These are phyloP conservation scores for Bruguiera hainesii DNA, from an alignment of 441 rosid genomes.

Conservation along the genomic window DNA sequence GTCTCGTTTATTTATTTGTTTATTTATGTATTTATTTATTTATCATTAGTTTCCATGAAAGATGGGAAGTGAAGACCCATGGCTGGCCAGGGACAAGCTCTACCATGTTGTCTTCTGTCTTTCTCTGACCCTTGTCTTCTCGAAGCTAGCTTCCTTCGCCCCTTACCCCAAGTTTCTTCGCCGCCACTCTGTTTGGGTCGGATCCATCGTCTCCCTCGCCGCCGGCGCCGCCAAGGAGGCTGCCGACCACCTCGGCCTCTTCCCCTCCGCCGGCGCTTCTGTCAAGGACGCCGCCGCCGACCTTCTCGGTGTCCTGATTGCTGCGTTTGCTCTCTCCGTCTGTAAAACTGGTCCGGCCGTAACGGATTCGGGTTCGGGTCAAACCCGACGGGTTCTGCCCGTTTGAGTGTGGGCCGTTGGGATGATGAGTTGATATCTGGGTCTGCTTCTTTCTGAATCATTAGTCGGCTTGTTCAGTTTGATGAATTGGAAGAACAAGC, in stretches of 20 bases:
- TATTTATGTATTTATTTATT: too few species aligned
- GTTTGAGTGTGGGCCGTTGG: conserved; percentile 29
- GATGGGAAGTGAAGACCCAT: conserved; percentile 44
- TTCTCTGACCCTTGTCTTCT: conserved; percentile 63
- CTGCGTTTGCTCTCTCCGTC: conserved; percentile 38
- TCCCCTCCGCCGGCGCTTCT: conserved; percentile 89
- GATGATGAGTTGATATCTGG: not conserved
- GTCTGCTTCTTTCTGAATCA: not conserved
- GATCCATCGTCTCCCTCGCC: conserved; percentile 63
- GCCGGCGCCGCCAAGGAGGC: conserved; percentile 91
- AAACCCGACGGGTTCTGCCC: conserved; percentile 45
- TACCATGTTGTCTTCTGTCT: conserved; percentile 85
- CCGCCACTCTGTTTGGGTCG: conserved; percentile 51
- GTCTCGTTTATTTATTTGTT: too few species aligned
- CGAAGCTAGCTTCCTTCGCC: conserved; percentile 51
- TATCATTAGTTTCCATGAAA: too few species aligned
- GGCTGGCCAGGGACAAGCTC: conserved; percentile 79
- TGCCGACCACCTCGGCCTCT: conserved; percentile 70
- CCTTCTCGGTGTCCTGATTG: conserved; percentile 49
- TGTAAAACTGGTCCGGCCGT: conserved; percentile 28
- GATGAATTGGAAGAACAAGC: not conserved
- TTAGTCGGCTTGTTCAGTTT: not conserved
- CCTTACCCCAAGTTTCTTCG: conserved; percentile 48
- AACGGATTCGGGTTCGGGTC: conserved; percentile 25
- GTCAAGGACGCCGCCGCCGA: conserved; percentile 71